Base-by-base conservation (phyloP, 2,329 filamentous ascomycete genomes). In the Microascus cirrosus region DNA sequence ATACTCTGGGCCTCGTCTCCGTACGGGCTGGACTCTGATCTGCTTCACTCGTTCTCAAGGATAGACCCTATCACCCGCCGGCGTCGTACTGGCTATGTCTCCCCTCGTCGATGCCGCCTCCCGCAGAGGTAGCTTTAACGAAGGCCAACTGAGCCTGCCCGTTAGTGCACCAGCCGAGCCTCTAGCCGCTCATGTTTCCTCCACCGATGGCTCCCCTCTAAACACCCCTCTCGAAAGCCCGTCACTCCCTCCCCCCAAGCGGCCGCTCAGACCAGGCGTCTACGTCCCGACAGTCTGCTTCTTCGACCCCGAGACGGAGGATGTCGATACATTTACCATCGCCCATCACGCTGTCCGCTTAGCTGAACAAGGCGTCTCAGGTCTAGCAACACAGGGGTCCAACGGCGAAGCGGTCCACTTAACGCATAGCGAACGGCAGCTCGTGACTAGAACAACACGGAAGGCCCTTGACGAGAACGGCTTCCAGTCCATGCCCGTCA, bases 381-480 rank as follows among this genome's bases (percentile, higher is more conserved):
- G 88, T 22, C 77, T 93, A 53, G 86, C 87, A 54, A 89, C 86
- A 12, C 88, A 91, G 69, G 89, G 89, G 53, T 90, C 86, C 67
- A 93, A 93, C 67, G 89, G 89, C 65, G 89, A 94, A 74, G 88
- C 89, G 8, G 87, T 91, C 13, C 88, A 91, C 66, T 78, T 93
- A 36, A 84, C 84, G 51, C 85, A 85, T 64, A 74, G 79, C 25
- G 89, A 93, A 72, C 82, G 88, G 60, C 79, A 80, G 54, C 73
- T 82, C 56, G 82, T 93, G 64, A 91, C 86, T 7, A 74, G 74
- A 55, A 83, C 85, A 36, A 91, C 87, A 1, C 84, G 89, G 48
- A 77, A 80, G 61, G 86, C 87, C 15, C 77, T 92, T 52, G 81
- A 89, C 67, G 63, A 63, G 28, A 76, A 78, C 12, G 86, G 87